These are phyloP conservation scores for Iberis pinnata DNA, from an alignment of 345 rosid species.

Conservation along the genomic window DNA sequence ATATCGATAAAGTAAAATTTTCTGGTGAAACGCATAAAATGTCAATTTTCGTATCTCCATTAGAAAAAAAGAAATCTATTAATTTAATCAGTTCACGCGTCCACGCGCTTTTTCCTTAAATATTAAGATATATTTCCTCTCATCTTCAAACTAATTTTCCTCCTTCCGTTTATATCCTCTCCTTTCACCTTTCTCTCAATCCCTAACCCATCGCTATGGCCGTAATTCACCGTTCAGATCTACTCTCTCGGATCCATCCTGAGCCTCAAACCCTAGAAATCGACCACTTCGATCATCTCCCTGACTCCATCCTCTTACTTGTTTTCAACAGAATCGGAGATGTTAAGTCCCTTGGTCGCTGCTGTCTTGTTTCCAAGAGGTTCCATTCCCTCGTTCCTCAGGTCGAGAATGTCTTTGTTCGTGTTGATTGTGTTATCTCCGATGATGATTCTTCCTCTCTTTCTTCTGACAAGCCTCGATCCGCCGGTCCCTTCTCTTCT, in stretches of 20 bases:
- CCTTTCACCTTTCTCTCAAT: no score
- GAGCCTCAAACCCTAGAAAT: constrained; percentile 19
- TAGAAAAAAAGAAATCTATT: no score
- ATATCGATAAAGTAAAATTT: no score
- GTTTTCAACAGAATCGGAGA: constrained; percentile 85
- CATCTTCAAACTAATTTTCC: no score
- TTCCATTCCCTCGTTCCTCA: constrained; percentile 72
- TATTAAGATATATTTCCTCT: no score
- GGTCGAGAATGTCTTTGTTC: constrained; percentile 22
- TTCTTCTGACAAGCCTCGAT: constrained; percentile 49
- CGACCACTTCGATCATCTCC: constrained; percentile 51
- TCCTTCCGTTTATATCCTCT: no score
- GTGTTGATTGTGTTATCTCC: not conserved
- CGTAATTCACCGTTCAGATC: constrained; percentile 43
- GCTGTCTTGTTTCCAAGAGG: constrained; percentile 74
- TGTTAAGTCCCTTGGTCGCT: constrained; percentile 84
- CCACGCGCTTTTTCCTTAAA: no score
- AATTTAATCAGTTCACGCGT: no score
- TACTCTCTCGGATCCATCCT: constrained; percentile 43
- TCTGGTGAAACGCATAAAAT: no score
- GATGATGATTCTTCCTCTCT: constrained; percentile 11
- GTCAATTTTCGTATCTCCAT: no score
- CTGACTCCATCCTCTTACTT: constrained; percentile 65
- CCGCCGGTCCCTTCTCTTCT: constrained; percentile 21
- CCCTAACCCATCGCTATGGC: no score